phyloP scores from a whole-genome alignment of 768 basidiomycete genomes.

The Mrakia frigida region DNA sequence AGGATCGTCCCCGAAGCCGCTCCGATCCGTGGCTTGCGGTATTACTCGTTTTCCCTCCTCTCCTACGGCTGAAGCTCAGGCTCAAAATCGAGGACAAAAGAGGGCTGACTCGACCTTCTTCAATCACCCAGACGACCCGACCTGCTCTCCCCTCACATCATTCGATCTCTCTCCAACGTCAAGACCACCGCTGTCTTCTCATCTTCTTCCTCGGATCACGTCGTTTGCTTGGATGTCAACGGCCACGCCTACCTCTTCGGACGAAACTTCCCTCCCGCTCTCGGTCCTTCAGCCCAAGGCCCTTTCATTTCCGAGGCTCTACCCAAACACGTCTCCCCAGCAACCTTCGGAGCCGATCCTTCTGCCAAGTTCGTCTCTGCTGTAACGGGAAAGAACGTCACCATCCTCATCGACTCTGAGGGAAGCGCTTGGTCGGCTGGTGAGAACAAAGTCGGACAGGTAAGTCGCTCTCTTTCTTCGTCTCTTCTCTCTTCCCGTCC shows the following conservation, averaged over 20 bases:
- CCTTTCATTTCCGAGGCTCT: neutral
- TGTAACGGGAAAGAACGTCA: neutral
- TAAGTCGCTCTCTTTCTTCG: neutral
- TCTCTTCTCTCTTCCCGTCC: neutral
- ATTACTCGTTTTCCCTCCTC: neutral
- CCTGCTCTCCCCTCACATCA: conserved; percentile 78
- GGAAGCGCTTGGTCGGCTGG: conserved; percentile 17
- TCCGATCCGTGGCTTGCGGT: too few relatives aligned
- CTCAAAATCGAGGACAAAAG: neutral
- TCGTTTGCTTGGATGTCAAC: conserved; percentile 44
- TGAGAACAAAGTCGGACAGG: conserved; percentile 27
- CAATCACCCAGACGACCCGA: conserved; percentile 52
- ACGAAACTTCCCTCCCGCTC: conserved; percentile 43
- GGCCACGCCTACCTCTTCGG: conserved; percentile 89
- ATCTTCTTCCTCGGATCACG: conserved; percentile 41
- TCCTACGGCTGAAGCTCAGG: neutral
- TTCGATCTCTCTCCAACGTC: conserved; percentile 80
- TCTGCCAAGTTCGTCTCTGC: conserved; percentile 6
- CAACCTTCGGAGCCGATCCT: neutral
- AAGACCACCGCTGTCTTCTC: conserved; percentile 66
- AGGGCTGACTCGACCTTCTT: neutral
- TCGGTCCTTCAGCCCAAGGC: conserved; percentile 1
- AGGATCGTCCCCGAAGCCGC: too few relatives aligned
- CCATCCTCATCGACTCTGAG: conserved; percentile 16
- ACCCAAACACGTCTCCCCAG: conserved; percentile 2